These are phyloP conservation scores for Apiospora rasikravindrae DNA, from an alignment of 2,329 filamentous ascomycete genomes.

Conservation along the genomic window DNA sequence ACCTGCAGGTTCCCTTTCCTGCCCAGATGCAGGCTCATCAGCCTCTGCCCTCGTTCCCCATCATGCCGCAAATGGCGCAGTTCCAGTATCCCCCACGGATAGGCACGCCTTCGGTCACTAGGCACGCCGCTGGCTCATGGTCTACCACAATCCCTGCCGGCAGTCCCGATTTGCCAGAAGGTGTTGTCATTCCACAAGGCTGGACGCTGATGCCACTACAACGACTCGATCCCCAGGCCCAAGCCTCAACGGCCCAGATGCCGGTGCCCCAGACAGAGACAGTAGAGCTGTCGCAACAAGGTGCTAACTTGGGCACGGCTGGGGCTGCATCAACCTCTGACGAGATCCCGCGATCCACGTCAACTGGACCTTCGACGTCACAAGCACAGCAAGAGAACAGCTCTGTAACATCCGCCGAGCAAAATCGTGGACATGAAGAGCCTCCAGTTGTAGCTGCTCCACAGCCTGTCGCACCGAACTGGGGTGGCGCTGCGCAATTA, in stretches of 20 bases:
- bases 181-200: slow-evolving; percentile 67
- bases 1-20: slow-evolving; percentile 27
- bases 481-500: slow-evolving; percentile 56
- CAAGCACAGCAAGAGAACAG: slow-evolving; percentile 21
- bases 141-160: slow-evolving; percentile 62
- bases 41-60: slow-evolving; percentile 25
- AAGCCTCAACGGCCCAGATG: slow-evolving; percentile 28
- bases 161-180: slow-evolving; percentile 65
- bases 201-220: slow-evolving; percentile 70
- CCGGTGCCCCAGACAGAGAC: slow-evolving; percentile 19
- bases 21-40: slow-evolving; percentile 26
- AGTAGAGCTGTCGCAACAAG: slow-evolving; percentile 14
- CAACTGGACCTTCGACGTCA: slow-evolving; percentile 4
- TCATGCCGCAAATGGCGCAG: slow-evolving; percentile 29
- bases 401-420: slow-evolving; percentile 20
- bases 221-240: slow-evolving; percentile 48
- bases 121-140: slow-evolving; percentile 53
- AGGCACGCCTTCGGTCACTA: slow-evolving; percentile 48
- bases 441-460: slow-evolving; percentile 50
- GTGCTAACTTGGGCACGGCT: background rate
- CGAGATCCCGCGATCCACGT: background rate
- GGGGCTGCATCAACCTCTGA: background rate
- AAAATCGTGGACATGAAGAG: slow-evolving; percentile 29
- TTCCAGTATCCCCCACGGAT: slow-evolving; percentile 41
- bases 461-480: slow-evolving; percentile 54